A percentile compares a stretch with the other conserved stretches of the same genome.
phyloP scores from a whole-genome alignment of 2,329 filamentous ascomycete species.

The Fusarium circinatum region DNA sequence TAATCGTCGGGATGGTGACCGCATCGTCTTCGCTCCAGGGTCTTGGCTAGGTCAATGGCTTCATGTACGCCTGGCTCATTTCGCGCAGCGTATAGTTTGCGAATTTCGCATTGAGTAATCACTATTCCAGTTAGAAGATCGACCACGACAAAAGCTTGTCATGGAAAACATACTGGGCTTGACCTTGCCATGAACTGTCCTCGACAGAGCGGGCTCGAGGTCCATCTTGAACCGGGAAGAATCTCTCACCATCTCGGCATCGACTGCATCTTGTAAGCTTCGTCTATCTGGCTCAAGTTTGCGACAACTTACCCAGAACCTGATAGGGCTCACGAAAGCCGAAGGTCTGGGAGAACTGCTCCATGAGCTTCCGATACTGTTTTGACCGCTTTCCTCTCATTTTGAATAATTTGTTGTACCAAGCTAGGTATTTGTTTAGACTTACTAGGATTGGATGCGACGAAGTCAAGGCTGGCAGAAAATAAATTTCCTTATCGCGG shows the following conservation, averaged over 20 bases:
- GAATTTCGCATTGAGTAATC: conserved; percentile 84
- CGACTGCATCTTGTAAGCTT: conserved; percentile 63
- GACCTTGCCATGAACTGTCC: conserved; percentile 86
- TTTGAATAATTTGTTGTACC: conserved; percentile 30
- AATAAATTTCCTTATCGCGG: conserved; percentile 55
- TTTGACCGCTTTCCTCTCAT: conserved; percentile 65
- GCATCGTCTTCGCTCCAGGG: conserved; percentile 79
- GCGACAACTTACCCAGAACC: conserved; percentile 69
- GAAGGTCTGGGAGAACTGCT: conserved; percentile 87
- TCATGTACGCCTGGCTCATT: conserved; percentile 62
- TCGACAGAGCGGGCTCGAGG: conserved; percentile 77
- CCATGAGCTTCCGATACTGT: conserved; percentile 84
- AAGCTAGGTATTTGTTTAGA: neutral
- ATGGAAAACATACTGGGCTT: conserved; percentile 73
- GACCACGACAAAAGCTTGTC: neutral
- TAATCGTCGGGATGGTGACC: conserved; percentile 79
- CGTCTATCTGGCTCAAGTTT: neutral
- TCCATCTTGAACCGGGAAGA: conserved; percentile 90
- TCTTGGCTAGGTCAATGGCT: conserved; percentile 81
- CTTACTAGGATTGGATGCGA: conserved; percentile 9
- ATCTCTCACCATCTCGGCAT: conserved; percentile 85
- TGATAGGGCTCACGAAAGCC: conserved; percentile 96
- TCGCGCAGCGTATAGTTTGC: conserved; percentile 76
- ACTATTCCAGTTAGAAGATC: conserved; percentile 58
- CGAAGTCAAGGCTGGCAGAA: conserved; percentile 18